Evolutionary conservation across 1,284 basidiomycete species (phyloP), one percentile per base, ranked within the genome.

Genomic region (Austroboletus rostrupii): DNA sequence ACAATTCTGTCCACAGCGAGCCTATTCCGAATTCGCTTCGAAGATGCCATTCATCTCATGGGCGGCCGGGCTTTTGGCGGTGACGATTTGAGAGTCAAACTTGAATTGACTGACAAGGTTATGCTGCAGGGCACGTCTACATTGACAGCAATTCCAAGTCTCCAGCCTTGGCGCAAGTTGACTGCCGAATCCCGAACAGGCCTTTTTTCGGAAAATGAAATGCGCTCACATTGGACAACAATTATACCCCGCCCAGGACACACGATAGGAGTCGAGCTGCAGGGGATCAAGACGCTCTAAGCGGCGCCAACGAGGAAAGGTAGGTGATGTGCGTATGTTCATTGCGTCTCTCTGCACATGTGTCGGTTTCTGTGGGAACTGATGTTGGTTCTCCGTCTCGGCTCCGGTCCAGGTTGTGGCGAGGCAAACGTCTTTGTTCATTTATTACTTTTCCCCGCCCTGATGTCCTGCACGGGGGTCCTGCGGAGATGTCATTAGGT

Each of bases 341-440:
- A 8, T 26, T 11, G 8, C 17, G 26, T 26, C 17, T 32, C 32
- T 20, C 19, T 26, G 21, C 2, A 39, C 39, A 7, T 5, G 6
- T 33, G 14, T 52, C 80, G 75, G 80, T 6, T 6, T 6, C 23
- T 26, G 23, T 26, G 79, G 36, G 79, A 82, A 62, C 68, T 60
- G 1, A 72, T 80, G 5, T 13, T 13, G 31, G 14, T 32, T 0
- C 60, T 83, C 4, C 77, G 82, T 60, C 68, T 82, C 13, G 80
- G 79, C 14, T 78, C 73, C 1, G 13, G 10, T n/a, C n/a, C 33
- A 8, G 16, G 33, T 35, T 79, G 80, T 3, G 78, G 72, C 3
- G 80, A 79, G 0, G 68, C 78, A 21, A 77, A 82, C 55, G 69
- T 80, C 20, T 72, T 82, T 44, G 69, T 80, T 32, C 31, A 7